A percentile compares a stretch with the other conserved stretches of the same genome.
These are phyloP conservation scores for Tetrahymena borealis DNA, from an alignment of 73 alveolate species.

Conservation along the genomic window DNA sequence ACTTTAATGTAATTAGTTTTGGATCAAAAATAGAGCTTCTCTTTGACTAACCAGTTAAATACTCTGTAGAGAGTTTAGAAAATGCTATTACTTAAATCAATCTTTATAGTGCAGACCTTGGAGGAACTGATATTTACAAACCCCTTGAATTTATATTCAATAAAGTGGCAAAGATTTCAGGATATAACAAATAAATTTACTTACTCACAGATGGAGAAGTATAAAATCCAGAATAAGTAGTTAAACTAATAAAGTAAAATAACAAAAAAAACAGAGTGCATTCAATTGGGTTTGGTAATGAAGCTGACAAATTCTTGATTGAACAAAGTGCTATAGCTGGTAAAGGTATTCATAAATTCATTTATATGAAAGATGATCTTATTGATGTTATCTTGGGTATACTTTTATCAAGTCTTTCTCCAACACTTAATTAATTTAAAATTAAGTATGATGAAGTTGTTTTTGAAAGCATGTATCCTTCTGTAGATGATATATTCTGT, in stretches of 20 bases:
- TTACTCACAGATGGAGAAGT: neutral
- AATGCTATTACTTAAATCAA: neutral
- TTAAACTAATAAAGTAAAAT: neutral
- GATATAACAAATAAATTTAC: neutral
- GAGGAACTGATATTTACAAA: slow-evolving; percentile 80
- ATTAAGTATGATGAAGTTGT: neutral
- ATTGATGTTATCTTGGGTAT: neutral
- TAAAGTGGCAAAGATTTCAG: neutral
- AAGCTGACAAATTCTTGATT: neutral
- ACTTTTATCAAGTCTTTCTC: neutral
- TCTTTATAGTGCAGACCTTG: slow-evolving; percentile 46
- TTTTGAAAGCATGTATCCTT: neutral
- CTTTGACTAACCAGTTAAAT: neutral
- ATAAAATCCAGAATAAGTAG: neutral
- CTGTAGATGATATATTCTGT: neutral
- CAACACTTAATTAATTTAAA: neutral
- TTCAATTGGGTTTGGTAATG: neutral
- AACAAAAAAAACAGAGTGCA: neutral
- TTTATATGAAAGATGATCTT: neutral
- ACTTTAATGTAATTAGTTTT: slow-evolving; percentile 66
- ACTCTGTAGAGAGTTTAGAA: neutral
- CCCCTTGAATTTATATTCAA: slow-evolving; percentile 48
- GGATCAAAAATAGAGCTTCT: slow-evolving; percentile 11
- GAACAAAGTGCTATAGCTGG: neutral
- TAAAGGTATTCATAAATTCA: neutral